Evolutionary conservation across 177 flowering plant species (phyloP), one percentile per base, ranked within the genome.

Genomic region (Tripterygium wilfordii): DNA sequence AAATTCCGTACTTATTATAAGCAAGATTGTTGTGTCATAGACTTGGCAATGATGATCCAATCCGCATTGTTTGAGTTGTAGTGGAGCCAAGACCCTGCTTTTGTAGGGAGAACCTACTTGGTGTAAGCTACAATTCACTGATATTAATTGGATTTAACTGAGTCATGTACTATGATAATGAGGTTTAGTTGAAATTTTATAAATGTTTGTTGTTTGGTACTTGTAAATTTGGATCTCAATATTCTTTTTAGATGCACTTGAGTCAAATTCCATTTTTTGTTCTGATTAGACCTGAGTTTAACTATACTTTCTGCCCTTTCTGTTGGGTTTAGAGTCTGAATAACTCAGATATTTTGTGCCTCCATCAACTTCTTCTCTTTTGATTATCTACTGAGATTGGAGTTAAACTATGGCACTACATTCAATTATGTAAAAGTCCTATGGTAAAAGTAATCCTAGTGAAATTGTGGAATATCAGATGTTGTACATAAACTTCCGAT

Each of bases 281-380:
- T 13, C 33, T 23, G 18, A 30, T 0, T 29, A 3, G 18, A 12
- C 9, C 13, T 24, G 3, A 24, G 3, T 2, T n/a, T n/a, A n/a
- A n/a, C n/a, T n/a, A n/a, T n/a, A n/a, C n/a, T n/a, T n/a, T n/a
- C n/a, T n/a, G n/a, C n/a, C n/a, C n/a, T n/a, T n/a, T n/a, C n/a
- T n/a, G n/a, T n/a, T n/a, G n/a, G n/a, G n/a, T n/a, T n/a, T n/a
- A n/a, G n/a, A n/a, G 83, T 64, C 80, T 78, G 82, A 82, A 66
- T 56, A 74, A 78, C 82, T 80, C 90, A 23, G 2, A 77, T 0
- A 75, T 38, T 58, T 5, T 53, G 82, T 76, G 90, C 72, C 72
- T 75, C 62, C 82, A 83, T 80, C 90, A 83, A 80, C 84, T 80
- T 80, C 76, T n/a, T n/a, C n/a, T 77, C 82, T 65, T 49, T 41